Base-by-base conservation (phyloP, 805 yeast genomes). In the Hanseniaspora lachancei region DNA sequence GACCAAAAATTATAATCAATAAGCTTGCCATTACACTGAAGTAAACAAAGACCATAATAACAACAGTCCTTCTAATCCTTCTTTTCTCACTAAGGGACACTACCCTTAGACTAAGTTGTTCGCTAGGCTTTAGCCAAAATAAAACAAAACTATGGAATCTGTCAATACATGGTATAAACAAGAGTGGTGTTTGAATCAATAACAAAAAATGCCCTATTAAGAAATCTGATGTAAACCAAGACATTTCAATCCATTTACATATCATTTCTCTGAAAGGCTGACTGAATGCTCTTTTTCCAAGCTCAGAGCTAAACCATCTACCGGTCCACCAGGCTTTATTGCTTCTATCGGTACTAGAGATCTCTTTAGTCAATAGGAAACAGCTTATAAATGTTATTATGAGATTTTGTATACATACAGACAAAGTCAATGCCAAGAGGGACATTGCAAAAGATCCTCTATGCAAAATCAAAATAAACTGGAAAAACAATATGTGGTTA, bases 241-340 rank as follows among this genome's bases (percentile, higher is more conserved):
- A 75, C 72, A 80, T 66, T 59, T 81, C 87, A 24, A 74, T 70
- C 6, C 74, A 64, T 62, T 81, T 81, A 63, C 85, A 80, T 15
- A 78, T 55, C 55, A 69, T 76, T 61, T 81, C 86, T 59, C 86
- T 66, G 2, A 72, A 58, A 4, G 85, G 85, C 57, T 80, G 85
- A 1, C 81, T 72, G 9, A 81, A 57, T 0, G 75, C 67, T 46
- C 73, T 67, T 77, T 78, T 75, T 0, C 84, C 83, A 10, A 81
- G 65, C 0, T 79, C 81, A 0, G 82, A 71, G 1, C 73, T 72
- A 7, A 77, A 58, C 86, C 86, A 81, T 60, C 74, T 77, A 0
- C 86, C 86, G 1, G 85, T 77, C 85, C 86, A 81, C 84, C 84
- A 80, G 0, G 87, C 82, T 49, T 72, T 68, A 60, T 81, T 84